A percentile compares a stretch with the other conserved stretches of the same genome.
phyloP scores from a whole-genome alignment of 2,329 filamentous ascomycete species.

The Periconia sp. region DNA sequence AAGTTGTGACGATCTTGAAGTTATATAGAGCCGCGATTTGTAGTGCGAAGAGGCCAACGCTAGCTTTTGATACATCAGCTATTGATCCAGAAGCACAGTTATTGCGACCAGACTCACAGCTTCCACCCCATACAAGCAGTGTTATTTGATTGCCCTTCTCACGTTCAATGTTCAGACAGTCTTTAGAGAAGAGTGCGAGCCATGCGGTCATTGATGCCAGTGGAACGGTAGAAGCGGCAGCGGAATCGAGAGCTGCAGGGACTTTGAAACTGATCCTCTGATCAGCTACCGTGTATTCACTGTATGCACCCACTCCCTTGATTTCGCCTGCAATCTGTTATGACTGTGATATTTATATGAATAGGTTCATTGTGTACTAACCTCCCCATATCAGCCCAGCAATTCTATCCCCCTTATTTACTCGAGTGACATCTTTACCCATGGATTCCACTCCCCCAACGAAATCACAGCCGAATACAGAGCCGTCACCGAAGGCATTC shows the following conservation, averaged over 20 bases:
- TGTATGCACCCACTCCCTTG: constrained; percentile 43
- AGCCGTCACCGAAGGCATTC: constrained; percentile 42
- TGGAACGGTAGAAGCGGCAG: constrained; percentile 41
- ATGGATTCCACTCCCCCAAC: constrained; percentile 38
- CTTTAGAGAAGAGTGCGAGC: constrained; percentile 45
- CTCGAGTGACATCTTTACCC: constrained; percentile 30
- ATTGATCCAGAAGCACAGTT: constrained; percentile 17
- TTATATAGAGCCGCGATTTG: constrained; percentile 17
- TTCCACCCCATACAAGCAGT: constrained; percentile 49
- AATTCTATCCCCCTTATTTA: constrained; percentile 27
- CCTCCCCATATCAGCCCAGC: constrained; percentile 41
- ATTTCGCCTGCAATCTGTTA: constrained; percentile 19
- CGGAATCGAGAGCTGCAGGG: constrained; percentile 14
- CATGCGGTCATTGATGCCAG: constrained; percentile 45
- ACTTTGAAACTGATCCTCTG: constrained; percentile 41
- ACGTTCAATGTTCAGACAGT: constrained; percentile 39
- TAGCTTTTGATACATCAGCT: constrained; percentile 17
- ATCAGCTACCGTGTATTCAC: constrained; percentile 46
- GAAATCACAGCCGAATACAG: constrained; percentile 45
- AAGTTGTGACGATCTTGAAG: constrained; percentile 14
- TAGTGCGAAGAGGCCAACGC: constrained; percentile 18
- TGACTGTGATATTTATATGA: not conserved
- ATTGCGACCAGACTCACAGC: constrained; percentile 29
- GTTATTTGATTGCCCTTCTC: constrained; percentile 6
- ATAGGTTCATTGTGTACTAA: constrained; percentile 8